Evolutionary conservation across 1,284 basidiomycete species (phyloP).

Genomic region (Ustilago lituana): DNA sequence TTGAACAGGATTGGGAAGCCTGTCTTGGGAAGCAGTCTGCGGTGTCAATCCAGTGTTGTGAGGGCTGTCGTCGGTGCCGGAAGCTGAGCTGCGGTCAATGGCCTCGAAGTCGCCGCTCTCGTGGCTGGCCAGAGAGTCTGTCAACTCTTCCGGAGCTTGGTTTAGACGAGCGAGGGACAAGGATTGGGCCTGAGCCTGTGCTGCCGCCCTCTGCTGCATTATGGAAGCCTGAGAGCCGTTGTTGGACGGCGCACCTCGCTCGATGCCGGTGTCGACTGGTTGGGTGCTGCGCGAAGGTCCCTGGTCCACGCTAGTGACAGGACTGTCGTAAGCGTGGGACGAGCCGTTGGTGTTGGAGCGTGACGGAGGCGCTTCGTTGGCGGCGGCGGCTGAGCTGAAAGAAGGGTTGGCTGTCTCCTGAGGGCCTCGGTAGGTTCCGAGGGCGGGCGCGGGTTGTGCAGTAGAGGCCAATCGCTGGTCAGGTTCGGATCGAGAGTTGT

Average conservation of each 20-base stretch:
- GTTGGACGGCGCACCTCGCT: conserved; percentile 2
- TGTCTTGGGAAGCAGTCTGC: conserved; percentile 11
- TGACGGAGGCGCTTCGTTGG: conserved; percentile 2
- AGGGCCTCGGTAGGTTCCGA: background rate
- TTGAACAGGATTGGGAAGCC: conserved; percentile 19
- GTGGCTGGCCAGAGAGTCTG: conserved; percentile 24
- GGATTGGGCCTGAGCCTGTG: conserved; percentile 50
- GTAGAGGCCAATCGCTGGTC: conserved; percentile 18
- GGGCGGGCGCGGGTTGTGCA: background rate
- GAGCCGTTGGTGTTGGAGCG: conserved; percentile 19
- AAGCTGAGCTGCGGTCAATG: conserved; percentile 46
- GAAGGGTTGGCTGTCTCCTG: conserved; percentile 1
- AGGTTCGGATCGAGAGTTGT: conserved; percentile 28
- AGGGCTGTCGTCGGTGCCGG: conserved; percentile 35
- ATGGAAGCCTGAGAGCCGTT: conserved; percentile 44
- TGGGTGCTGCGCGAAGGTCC: conserved; percentile 29
- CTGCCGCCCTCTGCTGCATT: conserved; percentile 60
- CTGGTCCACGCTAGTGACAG: conserved; percentile 35
- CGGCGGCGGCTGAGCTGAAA: conserved; percentile 4
- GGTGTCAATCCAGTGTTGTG: conserved; percentile 10
- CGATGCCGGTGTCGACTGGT: conserved; percentile 26
- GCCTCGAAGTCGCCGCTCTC: conserved; percentile 48
- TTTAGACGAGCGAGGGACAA: conserved; percentile 14
- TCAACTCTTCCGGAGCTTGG: conserved; percentile 14
- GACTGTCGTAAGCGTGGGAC: conserved; percentile 23